Base-by-base conservation (phyloP, 176 grass and related monocot genomes). In the Triticum dicoccoides region DNA sequence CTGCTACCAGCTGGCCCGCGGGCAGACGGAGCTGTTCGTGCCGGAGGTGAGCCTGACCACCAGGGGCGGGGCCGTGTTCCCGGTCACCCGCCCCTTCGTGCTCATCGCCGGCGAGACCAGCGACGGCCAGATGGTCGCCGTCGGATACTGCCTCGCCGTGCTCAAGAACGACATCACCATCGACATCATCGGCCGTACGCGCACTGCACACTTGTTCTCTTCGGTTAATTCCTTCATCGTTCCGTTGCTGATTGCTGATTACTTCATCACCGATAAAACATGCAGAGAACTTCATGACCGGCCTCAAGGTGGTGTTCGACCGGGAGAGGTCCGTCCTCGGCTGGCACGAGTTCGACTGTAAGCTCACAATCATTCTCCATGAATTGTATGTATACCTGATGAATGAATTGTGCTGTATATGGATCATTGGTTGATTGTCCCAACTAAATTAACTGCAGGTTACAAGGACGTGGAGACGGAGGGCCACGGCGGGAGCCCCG, bases 231-330 rank as follows among this genome's bases (percentile, higher is more conserved):
- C 4, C 0, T 76, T 1, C 14, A 6, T 1, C 8, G 5, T 76
- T 6, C 44, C 24, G 2, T 52, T 17, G 6, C 13, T 17, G 41
- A 13, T 14, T 73, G 70, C 70, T 25, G 3, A 20, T 56, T 21
- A 3, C 54, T 8, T 58, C 6, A 21, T 58, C 6, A 3, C 73
- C 30, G 71, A 39, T 42, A 1, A 38, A 3, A 18, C 18, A 3
- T 73, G 62, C 93, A 95, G 93, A 95, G 84, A 93, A 93, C 72
- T 95, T 95, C 86, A 88, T 95, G 86, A 74, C 82, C 14, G 93
- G 84, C 11, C 91, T 95, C 7, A 93, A 91, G 9, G 72, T 95
- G 0, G 91, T 95, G 10, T 88, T 91, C 85, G 68, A 95, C 80
- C 45, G 91, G 12, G 80, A 95, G 81, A 77, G 51, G 27, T 86